Conservation (phyloP, 2,329 filamentous ascomycete species). For the Ceratocystis destructans region DNA sequence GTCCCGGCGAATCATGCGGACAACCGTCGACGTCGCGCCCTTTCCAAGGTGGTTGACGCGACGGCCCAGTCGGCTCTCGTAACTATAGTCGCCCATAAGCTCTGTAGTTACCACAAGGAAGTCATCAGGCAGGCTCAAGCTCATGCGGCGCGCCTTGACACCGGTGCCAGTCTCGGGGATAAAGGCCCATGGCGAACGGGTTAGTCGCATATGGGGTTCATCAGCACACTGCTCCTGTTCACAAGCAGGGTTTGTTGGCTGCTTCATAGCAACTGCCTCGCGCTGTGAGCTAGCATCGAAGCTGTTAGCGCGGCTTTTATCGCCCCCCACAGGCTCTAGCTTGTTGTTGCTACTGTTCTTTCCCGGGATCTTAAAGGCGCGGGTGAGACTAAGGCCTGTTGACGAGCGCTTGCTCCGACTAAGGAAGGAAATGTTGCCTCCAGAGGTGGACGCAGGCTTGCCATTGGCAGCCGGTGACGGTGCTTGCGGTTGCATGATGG, state of each 20-base stretch:
- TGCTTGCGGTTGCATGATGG: neutral
- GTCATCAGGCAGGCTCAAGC: slow-evolving; percentile 58
- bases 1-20: slow-evolving; percentile 61
- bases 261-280: neutral
- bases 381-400: slow-evolving; percentile 38
- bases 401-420: slow-evolving; percentile 33
- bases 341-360: slow-evolving; percentile 31
- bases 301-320: slow-evolving; percentile 34
- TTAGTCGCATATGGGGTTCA: slow-evolving; percentile 21
- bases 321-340: slow-evolving; percentile 17
- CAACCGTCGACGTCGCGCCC: slow-evolving; percentile 71
- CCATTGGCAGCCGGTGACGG: slow-evolving; percentile 16
- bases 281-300: slow-evolving; percentile 29
- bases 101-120: slow-evolving; percentile 59
- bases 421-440: slow-evolving; percentile 4
- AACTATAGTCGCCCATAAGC: slow-evolving; percentile 55
- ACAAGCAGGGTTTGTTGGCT: neutral
- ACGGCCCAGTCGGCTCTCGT: slow-evolving; percentile 54
- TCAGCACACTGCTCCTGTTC: slow-evolving; percentile 9
- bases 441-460: neutral
- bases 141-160: slow-evolving; percentile 65
- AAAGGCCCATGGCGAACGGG: slow-evolving; percentile 43
- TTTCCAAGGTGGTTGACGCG: slow-evolving; percentile 66
- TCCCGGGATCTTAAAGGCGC: slow-evolving; percentile 23
- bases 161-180: slow-evolving; percentile 58